Percentiles rank a stretch among this genome's conserved stretches.
These are phyloP conservation scores for Botrytis aclada DNA, from an alignment of 2,329 filamentous ascomycete species.

Conservation along the genomic window DNA sequence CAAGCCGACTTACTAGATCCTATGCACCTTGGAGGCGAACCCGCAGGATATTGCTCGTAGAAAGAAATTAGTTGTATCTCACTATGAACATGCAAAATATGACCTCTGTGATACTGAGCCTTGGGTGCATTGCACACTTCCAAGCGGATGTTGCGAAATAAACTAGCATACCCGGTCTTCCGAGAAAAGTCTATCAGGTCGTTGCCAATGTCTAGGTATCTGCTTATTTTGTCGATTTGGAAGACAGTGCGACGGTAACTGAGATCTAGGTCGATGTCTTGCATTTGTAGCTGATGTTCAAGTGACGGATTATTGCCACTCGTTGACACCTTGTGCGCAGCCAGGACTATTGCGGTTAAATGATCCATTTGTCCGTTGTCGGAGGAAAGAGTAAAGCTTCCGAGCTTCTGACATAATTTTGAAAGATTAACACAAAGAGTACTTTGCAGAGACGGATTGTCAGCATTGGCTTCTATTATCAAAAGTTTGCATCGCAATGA, in stretches of 20 bases:
- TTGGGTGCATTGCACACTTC: not conserved
- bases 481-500: too few relatives aligned
- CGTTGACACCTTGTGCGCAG: not conserved
- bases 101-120: not conserved
- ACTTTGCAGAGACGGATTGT: too few relatives aligned
- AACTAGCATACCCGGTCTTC: not conserved
- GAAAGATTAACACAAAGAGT: too few relatives aligned
- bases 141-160: not conserved
- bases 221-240: not conserved
- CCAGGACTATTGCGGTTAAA: not conserved
- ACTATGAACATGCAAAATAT: slow-evolving; percentile 42
- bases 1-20: slow-evolving; percentile 27
- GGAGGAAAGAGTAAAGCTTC: too few relatives aligned
- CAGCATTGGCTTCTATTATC: too few relatives aligned
- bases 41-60: slow-evolving; percentile 16
- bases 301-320: not conserved
- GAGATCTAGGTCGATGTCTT: not conserved
- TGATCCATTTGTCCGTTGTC: not conserved
- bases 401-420: too few relatives aligned
- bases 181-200: not conserved
- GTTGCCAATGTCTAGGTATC: not conserved
- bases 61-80: slow-evolving; percentile 45
- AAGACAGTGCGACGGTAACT: not conserved
- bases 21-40: slow-evolving; percentile 17
- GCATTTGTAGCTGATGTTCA: not conserved